phyloP scores from a whole-genome alignment of 164 flowering plant species.

The Umbilicus rupestris region DNA sequence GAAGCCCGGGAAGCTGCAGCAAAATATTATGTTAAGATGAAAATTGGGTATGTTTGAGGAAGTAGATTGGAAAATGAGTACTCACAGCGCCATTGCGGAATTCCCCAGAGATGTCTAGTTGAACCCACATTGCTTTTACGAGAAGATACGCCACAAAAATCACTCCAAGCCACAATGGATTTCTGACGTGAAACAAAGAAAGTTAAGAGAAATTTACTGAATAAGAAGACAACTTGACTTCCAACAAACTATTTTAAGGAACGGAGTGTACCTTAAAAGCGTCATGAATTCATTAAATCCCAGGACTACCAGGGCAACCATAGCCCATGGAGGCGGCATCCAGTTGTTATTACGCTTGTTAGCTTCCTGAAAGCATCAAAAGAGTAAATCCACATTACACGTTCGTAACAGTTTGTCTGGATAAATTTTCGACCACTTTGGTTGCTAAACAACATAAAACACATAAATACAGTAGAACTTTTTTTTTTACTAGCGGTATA shows the following conservation, averaged over 20 bases:
- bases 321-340: slow-evolving; percentile 98
- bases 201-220: slow-evolving; percentile 1
- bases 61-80: slow-evolving; percentile 13
- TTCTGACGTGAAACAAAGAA: slow-evolving; percentile 36
- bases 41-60: not conserved
- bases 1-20: slow-evolving; percentile 80
- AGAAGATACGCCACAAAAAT: slow-evolving; percentile 65
- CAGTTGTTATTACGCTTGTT: slow-evolving; percentile 74
- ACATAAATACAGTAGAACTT: too few species aligned
- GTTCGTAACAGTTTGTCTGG: not conserved
- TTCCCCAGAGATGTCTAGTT: slow-evolving; percentile 65
- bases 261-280: slow-evolving; percentile 54
- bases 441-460: too few species aligned
- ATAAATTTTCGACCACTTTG: too few species aligned
- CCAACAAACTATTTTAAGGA: not conserved
- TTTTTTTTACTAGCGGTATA: not conserved
- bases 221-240: not conserved
- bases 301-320: slow-evolving; percentile 53
- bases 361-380: slow-evolving; percentile 60
- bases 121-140: slow-evolving; percentile 78
- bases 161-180: slow-evolving; percentile 62
- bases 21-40: not conserved
- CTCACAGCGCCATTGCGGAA: slow-evolving; percentile 89
- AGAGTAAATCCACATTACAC: not conserved
- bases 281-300: slow-evolving; percentile 97